These are phyloP conservation scores for Hypoxylon fuscum DNA, from an alignment of 495 filamentous ascomycete genomes.

Conservation along the genomic window DNA sequence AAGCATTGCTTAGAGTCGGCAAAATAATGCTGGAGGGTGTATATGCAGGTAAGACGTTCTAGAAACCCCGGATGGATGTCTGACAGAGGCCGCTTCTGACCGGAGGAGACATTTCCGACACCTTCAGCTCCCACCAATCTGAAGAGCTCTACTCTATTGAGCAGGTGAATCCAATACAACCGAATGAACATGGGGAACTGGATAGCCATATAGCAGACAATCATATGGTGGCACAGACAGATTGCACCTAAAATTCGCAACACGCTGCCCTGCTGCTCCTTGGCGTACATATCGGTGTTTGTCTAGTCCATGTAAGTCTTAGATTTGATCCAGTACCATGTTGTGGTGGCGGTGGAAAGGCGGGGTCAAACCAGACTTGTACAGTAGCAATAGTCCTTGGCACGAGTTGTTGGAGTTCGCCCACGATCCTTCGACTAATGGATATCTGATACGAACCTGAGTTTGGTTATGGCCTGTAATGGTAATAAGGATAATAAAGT, in stretches of 20 bases:
- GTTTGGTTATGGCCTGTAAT: conserved; percentile 17
- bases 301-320: conserved; percentile 32
- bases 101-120: conserved; percentile 2
- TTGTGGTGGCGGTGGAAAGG: conserved; percentile 31
- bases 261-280: conserved; percentile 12
- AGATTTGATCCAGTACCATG: conserved; percentile 41
- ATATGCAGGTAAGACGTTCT: conserved; percentile 32
- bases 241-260: conserved; percentile 10
- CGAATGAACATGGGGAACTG: background rate
- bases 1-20: conserved; percentile 6
- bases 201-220: conserved; percentile 6
- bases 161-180: background rate
- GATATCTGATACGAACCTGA: conserved; percentile 28
- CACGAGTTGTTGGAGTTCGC: conserved; percentile 30
- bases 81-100: conserved; percentile 10
- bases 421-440: conserved; percentile 35
- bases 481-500: background rate
- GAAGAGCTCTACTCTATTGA: background rate
- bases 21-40: conserved; percentile 23
- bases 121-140: background rate
- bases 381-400: conserved; percentile 35
- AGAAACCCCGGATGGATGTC: conserved; percentile 14
- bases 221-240: conserved; percentile 9
- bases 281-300: conserved; percentile 35
- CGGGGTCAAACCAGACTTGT: conserved; percentile 26